These are phyloP conservation scores for Plenodomus tracheiphilus DNA, from an alignment of 2,329 filamentous ascomycete genomes.

Conservation along the genomic window DNA sequence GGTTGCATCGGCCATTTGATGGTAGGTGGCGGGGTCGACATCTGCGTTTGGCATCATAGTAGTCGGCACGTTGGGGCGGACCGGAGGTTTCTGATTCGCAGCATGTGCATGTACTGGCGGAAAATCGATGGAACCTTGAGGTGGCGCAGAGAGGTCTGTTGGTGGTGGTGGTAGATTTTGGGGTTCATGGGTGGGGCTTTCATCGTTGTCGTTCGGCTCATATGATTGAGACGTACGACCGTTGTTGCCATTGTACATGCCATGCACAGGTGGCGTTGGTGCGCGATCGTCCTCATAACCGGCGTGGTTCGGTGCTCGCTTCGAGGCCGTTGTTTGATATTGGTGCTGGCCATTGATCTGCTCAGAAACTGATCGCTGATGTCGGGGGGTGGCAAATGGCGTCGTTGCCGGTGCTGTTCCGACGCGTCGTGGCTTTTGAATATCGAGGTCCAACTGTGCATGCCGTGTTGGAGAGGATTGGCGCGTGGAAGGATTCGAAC, in stretches of 20 bases:
- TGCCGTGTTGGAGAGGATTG: constrained; percentile 47
- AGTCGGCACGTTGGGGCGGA: constrained; percentile 72
- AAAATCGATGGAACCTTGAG: constrained; percentile 74
- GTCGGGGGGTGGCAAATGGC: constrained; percentile 37
- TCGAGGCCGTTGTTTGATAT: constrained; percentile 46
- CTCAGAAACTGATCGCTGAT: constrained; percentile 56
- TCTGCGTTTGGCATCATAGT: constrained; percentile 80
- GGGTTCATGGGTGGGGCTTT: constrained; percentile 32
- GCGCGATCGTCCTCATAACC: constrained; percentile 39
- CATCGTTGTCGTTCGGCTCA: constrained; percentile 37
- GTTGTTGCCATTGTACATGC: constrained; percentile 18
- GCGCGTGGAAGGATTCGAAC: constrained; percentile 51
- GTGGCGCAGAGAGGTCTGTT: constrained; percentile 42
- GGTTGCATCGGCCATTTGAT: constrained; percentile 75
- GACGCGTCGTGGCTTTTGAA: constrained; percentile 41
- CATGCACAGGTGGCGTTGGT: constrained; percentile 49
- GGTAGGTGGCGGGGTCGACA: constrained; percentile 78
- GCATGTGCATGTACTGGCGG: constrained; percentile 81
- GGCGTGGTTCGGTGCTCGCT: constrained; percentile 43
- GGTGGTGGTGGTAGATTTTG: constrained; percentile 38
- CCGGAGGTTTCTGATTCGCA: constrained; percentile 69
- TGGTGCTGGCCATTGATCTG: constrained; percentile 48
- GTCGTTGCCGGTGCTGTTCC: constrained; percentile 48
- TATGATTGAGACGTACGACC: constrained; percentile 25
- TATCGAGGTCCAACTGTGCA: constrained; percentile 22